Evolutionary conservation across 1,284 basidiomycete species (phyloP).

Genomic region (Serendipita sp.): DNA sequence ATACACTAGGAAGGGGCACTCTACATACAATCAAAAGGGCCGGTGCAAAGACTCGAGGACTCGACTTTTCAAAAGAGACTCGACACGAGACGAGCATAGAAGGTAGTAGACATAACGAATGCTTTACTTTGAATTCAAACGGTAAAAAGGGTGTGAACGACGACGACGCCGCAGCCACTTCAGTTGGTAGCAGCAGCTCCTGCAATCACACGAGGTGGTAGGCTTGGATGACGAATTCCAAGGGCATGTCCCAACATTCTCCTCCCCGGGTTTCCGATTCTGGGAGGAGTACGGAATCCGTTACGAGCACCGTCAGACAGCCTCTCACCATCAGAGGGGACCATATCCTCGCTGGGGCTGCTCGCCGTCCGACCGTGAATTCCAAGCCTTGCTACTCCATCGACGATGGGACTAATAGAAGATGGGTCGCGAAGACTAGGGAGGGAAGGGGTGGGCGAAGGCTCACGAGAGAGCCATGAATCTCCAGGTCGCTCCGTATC

Average conservation of each 20-base stretch:
- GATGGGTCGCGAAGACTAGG: neutral
- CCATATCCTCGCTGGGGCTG: neutral
- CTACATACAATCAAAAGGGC: too few species aligned
- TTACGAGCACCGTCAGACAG: constrained; percentile 24
- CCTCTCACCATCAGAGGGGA: neutral
- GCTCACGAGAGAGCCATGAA: constrained; percentile 2
- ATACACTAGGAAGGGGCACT: too few species aligned
- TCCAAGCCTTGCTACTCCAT: neutral
- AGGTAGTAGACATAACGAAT: neutral
- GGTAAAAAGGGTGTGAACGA: too few species aligned
- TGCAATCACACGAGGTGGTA: constrained; percentile 23
- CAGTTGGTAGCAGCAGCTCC: neutral
- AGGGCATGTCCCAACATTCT: constrained; percentile 71
- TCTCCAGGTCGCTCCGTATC: neutral
- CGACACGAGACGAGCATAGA: too few species aligned
- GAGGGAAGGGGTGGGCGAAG: neutral
- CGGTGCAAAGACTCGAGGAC: too few species aligned
- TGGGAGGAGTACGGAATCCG: constrained; percentile 30
- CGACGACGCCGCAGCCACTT: neutral
- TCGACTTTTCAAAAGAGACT: too few species aligned
- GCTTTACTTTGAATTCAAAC: neutral
- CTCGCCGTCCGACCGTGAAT: neutral
- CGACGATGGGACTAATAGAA: neutral
- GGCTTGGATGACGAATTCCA: constrained; percentile 59
- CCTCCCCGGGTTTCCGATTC: constrained; percentile 71